phyloP scores from a whole-genome alignment of 768 basidiomycete species.

The Chalciporus pseudorubinellus region DNA sequence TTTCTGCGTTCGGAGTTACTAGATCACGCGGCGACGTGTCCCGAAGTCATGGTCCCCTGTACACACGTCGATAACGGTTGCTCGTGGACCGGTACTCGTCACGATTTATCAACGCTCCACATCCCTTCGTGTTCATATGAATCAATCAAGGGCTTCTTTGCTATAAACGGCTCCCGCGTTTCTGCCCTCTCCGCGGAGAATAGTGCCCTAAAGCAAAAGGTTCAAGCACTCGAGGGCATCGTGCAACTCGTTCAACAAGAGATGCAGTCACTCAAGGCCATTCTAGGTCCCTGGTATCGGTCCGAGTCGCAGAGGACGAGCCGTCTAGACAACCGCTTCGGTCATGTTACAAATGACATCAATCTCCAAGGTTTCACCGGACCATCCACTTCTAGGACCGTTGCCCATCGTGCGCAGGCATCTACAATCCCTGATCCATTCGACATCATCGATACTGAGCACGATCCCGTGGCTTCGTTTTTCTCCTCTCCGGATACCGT shows the following conservation, averaged over 20 bases:
- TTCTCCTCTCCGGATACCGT: slow-evolving; percentile 28
- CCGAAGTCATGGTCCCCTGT: slow-evolving; percentile 40
- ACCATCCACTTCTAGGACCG: slow-evolving; percentile 16
- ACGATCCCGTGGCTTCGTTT: slow-evolving; percentile 23
- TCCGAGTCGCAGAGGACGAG: slow-evolving; percentile 31
- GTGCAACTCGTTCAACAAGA: slow-evolving; percentile 54
- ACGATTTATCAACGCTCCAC: slow-evolving; percentile 37
- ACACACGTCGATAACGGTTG: slow-evolving; percentile 51
- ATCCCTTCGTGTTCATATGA: slow-evolving; percentile 53
- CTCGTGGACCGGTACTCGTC: slow-evolving; percentile 49
- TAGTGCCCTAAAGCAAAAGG: slow-evolving; percentile 52
- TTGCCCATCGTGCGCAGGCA: slow-evolving; percentile 12
- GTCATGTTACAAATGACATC: slow-evolving; percentile 10
- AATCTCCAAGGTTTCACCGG: slow-evolving; percentile 13
- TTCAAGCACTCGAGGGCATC: slow-evolving; percentile 57
- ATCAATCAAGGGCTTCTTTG: slow-evolving; percentile 58
- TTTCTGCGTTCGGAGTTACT: slow-evolving; percentile 34
- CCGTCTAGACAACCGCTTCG: slow-evolving; percentile 11
- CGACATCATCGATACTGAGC: slow-evolving; percentile 21
- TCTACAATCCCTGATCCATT: slow-evolving; percentile 15
- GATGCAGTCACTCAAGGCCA: slow-evolving; percentile 50
- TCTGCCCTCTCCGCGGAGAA: slow-evolving; percentile 62
- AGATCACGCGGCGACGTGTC: slow-evolving; percentile 40
- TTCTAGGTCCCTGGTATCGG: slow-evolving; percentile 65
- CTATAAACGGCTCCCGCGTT: slow-evolving; percentile 39